Conservation (phyloP, 192 early-diverging fungal species). For the Radiomyces spectabilis region DNA sequence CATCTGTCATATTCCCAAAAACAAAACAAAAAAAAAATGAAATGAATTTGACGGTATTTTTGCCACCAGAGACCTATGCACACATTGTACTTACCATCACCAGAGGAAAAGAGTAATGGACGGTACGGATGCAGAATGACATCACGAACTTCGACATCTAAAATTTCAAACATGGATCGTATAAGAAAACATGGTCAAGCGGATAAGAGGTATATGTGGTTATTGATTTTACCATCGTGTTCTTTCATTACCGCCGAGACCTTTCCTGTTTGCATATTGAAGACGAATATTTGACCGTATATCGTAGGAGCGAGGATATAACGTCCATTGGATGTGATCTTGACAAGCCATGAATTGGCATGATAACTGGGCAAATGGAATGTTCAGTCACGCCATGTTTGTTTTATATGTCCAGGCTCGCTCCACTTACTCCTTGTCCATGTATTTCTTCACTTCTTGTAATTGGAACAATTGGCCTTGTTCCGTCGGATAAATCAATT, state of each 20-base stretch:
- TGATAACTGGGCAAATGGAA: constrained; percentile 44
- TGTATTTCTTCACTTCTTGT: constrained; percentile 66
- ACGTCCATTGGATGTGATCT: constrained; percentile 78
- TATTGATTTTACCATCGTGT: constrained; percentile 64
- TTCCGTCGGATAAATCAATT: constrained; percentile 72
- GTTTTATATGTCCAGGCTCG: no score
- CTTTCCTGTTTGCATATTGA: constrained; percentile 68
- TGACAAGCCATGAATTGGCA: constrained; percentile 95
- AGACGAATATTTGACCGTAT: constrained; percentile 82
- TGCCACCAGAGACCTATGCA: background rate
- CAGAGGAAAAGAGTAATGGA: constrained; percentile 76
- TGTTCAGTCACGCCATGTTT: background rate
- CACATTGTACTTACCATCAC: constrained; percentile 53
- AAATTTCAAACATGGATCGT: background rate
- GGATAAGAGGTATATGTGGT: no score
- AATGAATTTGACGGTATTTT: background rate
- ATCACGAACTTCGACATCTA: constrained; percentile 89
- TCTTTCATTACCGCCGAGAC: constrained; percentile 75
- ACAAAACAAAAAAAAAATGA: background rate
- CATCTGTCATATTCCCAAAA: constrained; percentile 49
- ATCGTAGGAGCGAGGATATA: constrained; percentile 88
- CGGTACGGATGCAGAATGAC: constrained; percentile 80
- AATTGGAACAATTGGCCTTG: constrained; percentile 67
- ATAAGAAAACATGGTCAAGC: no score
- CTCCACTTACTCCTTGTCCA: constrained; percentile 66